These are phyloP conservation scores for Rubia peregrina DNA, from an alignment of 305 asterid genomes.

Conservation along the genomic window DNA sequence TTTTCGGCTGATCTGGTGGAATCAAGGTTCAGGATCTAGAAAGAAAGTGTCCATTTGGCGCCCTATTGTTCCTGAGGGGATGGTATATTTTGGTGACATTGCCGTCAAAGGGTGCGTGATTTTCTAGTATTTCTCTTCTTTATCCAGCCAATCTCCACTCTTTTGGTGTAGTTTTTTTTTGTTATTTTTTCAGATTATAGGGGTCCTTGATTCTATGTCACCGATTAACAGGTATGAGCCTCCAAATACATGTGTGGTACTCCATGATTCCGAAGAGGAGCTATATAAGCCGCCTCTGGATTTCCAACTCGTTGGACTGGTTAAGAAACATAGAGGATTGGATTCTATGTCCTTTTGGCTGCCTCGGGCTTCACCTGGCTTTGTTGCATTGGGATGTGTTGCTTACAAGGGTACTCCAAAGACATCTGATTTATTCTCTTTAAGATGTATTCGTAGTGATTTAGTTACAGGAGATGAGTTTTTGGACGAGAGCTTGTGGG, in stretches of 20 bases:
- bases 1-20: constrained; percentile 86
- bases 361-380: constrained; percentile 99
- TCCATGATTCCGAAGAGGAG: constrained; percentile 70
- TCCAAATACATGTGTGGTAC: constrained; percentile 76
- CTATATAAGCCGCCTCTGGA: constrained; percentile 63
- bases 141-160: background rate
- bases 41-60: constrained; percentile 92
- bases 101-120: constrained; percentile 65
- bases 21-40: constrained; percentile 88
- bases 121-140: background rate
- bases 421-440: constrained; percentile 63
- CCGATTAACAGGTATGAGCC: constrained; percentile 66
- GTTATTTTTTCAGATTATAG: background rate
- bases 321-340: constrained; percentile 57
- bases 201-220: constrained; percentile 1
- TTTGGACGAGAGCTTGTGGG: constrained; percentile 80
- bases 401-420: constrained; percentile 78
- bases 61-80: constrained; percentile 75
- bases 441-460: constrained; percentile 90
- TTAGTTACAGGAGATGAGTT: constrained; percentile 72
- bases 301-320: constrained; percentile 67
- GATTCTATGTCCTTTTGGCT: constrained; percentile 79
- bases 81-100: constrained; percentile 87
- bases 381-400: constrained; percentile 81
- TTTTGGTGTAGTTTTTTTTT: constrained; percentile 9